Evolutionary conservation across 805 yeast genomes (phyloP), one percentile per base, ranked within the genome.

Genomic region (Candida dendrica): DNA sequence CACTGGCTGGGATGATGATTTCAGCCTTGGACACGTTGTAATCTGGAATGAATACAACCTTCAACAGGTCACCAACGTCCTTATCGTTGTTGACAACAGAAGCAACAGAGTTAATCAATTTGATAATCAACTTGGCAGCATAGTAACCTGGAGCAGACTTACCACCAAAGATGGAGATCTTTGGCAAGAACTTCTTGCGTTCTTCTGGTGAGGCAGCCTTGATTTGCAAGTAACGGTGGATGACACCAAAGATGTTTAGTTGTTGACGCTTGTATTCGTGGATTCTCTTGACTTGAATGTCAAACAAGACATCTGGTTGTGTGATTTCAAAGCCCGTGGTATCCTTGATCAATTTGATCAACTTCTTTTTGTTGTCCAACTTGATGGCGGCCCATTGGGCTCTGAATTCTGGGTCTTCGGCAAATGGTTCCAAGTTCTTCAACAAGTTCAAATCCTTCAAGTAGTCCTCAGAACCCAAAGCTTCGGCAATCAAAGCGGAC

Each of bases 81-180:
- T 72, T 64, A 59, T 89, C 97, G 46, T 72, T 73, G 65, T 89
- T 89, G 48, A 89, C 79, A 39, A 87, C 91, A 6, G 77, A 80
- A 27, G 85, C 81, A 32, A 88, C 96, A 41, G 84, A 65, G 61
- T 85, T 89, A 58, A 89, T 76, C 62, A 89, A 72, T 63, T 88
- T 87, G 60, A 89, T 90, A 56, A 89, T 85, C 44, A 84, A 76
- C 66, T 89, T 89, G 45, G 97, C 97, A 79, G 89, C 86, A 68
- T 86, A 89, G 63, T 89, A 89, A 50, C 97, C 97, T n/a, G 97
- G 97, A 10, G 97, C 97, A 45, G 95, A 84, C 66, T 90, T 89
- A 59, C 97, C 97, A 51, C 97, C 97, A 63, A 90, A 80, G 46
- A 89, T 75, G 35, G 80, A 74, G 43, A 85, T 93, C 58, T 83